These are phyloP conservation scores for Rhizopus microsporus DNA, from an alignment of 371 early-diverging fungal genomes.

Conservation along the genomic window DNA sequence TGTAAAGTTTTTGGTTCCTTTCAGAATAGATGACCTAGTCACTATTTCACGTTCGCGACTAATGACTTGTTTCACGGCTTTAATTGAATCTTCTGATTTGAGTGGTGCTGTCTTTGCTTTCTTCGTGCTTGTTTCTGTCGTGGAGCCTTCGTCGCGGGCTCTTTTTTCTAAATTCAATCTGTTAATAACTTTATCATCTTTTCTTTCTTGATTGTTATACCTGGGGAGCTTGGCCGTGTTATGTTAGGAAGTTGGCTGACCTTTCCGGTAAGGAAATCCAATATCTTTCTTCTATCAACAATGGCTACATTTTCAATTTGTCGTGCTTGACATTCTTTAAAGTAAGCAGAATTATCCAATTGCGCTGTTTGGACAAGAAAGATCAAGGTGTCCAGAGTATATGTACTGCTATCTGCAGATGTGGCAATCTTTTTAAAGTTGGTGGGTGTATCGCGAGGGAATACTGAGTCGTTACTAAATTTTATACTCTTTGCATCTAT, in stretches of 20 bases:
- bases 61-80: conserved; percentile 40
- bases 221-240: conserved; percentile 8
- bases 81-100: conserved; percentile 36
- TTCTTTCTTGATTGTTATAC: conserved; percentile 2
- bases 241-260: conserved; percentile 54
- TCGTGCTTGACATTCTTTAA: conserved; percentile 62
- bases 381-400: conserved; percentile 76
- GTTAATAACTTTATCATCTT: neutral
- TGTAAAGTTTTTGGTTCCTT: conserved; percentile 42
- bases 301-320: conserved; percentile 73
- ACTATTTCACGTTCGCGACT: conserved; percentile 45
- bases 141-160: conserved; percentile 35
- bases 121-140: conserved; percentile 32
- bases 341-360: conserved; percentile 72
- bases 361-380: conserved; percentile 67
- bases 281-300: conserved; percentile 67
- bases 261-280: conserved; percentile 78
- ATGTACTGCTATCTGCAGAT: conserved; percentile 59
- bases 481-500: conserved; percentile 58
- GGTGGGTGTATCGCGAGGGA: conserved; percentile 63
- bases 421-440: conserved; percentile 53
- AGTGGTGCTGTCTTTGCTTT: conserved; percentile 31
- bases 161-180: conserved; percentile 29
- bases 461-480: conserved; percentile 49
- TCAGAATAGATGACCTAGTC: conserved; percentile 46